These are phyloP conservation scores for Colletotrichum phormii DNA, from an alignment of 2,329 filamentous ascomycete genomes.

Conservation along the genomic window DNA sequence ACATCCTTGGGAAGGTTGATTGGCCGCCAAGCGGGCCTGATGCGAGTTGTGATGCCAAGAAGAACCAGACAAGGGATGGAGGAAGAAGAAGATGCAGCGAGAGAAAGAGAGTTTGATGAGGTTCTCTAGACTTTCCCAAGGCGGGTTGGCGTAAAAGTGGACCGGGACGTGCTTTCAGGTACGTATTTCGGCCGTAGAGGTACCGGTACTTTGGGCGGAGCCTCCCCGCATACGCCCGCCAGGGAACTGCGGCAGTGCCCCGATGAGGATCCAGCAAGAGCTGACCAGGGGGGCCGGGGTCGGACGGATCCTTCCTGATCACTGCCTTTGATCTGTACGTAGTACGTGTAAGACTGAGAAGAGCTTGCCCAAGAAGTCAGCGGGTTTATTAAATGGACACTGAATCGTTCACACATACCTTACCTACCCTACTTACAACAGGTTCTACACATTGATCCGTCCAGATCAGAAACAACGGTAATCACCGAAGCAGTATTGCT, in stretches of 20 bases:
- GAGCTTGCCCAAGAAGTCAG: not conserved
- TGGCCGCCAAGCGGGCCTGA: constrained; percentile 7
- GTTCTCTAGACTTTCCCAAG: constrained; percentile 20
- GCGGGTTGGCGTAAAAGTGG: constrained; percentile 3
- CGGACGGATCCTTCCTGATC: not conserved
- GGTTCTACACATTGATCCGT: not conserved
- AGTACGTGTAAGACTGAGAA: not conserved
- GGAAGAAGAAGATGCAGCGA: not conserved
- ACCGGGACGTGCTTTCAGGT: not conserved
- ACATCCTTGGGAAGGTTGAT: not conserved
- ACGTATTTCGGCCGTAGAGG: not conserved
- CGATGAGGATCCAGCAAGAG: not conserved
- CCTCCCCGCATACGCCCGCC: constrained; percentile 15
- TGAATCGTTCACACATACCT: not conserved
- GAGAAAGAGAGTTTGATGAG: constrained; percentile 8
- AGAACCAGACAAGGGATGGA: not conserved
- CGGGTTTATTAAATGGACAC: not conserved
- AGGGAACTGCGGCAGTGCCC: constrained; percentile 7
- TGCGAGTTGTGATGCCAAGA: not conserved
- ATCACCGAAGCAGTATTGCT: constrained; percentile 2
- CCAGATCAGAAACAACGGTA: not conserved
- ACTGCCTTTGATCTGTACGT: not conserved
- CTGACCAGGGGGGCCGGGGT: not conserved
- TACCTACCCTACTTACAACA: not conserved
- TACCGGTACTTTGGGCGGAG: constrained; percentile 31